Evolutionary conservation across 2,329 filamentous ascomycete genomes (phyloP).

Genomic region (Scopulariopsis brevicaulis): DNA sequence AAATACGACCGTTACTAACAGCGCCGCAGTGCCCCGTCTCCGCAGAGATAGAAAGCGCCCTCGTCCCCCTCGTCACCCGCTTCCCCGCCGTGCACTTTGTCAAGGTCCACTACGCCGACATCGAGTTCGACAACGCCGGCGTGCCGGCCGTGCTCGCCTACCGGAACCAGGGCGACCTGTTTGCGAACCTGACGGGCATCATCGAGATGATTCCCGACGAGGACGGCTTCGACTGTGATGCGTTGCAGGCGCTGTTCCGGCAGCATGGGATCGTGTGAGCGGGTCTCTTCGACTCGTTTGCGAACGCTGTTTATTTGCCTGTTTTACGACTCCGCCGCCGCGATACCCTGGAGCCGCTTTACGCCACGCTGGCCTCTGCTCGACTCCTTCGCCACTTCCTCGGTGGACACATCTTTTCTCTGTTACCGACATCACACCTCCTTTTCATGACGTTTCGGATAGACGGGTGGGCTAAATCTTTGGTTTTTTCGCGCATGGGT

Average conservation of each 20-base stretch:
- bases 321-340: no score
- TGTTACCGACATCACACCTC: no score
- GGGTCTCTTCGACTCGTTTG: background rate
- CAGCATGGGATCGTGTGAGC: slow-evolving; percentile 38
- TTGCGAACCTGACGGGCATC: slow-evolving; percentile 80
- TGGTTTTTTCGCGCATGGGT: no score
- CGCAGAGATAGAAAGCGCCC: slow-evolving; percentile 63
- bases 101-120: slow-evolving; percentile 82
- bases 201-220: slow-evolving; percentile 74
- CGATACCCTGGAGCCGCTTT: no score
- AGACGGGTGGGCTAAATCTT: no score
- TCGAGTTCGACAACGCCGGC: slow-evolving; percentile 83
- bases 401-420: no score
- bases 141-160: slow-evolving; percentile 87
- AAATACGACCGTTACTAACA: slow-evolving; percentile 5
- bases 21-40: slow-evolving; percentile 64
- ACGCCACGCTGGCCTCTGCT: no score
- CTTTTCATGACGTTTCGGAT: no score
- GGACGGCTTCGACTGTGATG: slow-evolving; percentile 42
- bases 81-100: slow-evolving; percentile 72
- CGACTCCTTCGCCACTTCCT: no score
- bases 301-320: no score
- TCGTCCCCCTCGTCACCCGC: slow-evolving; percentile 61
- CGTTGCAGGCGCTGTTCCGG: slow-evolving; percentile 39
- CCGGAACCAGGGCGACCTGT: slow-evolving; percentile 74